Base-by-base conservation (phyloP, 2,329 filamentous ascomycete genomes). In the Rhynchosporium agropyri region DNA sequence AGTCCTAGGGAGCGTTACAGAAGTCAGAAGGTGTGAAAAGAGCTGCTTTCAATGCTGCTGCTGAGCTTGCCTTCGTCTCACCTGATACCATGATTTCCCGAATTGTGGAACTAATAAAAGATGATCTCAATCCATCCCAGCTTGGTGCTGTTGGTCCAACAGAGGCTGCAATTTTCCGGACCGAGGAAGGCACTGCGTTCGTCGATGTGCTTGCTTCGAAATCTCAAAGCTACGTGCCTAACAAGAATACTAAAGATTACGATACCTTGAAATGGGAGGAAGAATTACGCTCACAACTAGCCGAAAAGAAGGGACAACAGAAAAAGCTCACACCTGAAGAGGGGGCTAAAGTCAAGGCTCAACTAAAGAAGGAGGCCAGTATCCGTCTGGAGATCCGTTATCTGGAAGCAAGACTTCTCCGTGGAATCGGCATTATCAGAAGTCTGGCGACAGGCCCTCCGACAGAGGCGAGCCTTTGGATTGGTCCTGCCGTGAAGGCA, bases 261-360 rank as follows among this genome's bases (percentile, higher is more conserved):
- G 92, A 99, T 70, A 96, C 92, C 1, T 77, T 97, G 46, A 97
- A 97, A 76, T 99, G 96, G 95, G 95, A 99, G 76, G 90, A 94
- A 74, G 95, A 99, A 67, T 82, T 99, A 7, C 84, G 93, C 62
- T 83, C 86, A 45, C 92, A 97, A 71, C 78, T 99, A 46, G 92
- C 93, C n/a, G 84, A 91, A 74, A 99, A 98, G 80, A 97, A 94
- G 76, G 94, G 94, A 0, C 86, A 90, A 64, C 87, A 92, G 70
- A 94, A 92, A 79, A 99, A 97, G 77, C 85, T 98, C 9, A 95
- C 91, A 0, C 78, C 91, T 0, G 95, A 98, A 42, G 94, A 99
- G 72, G 89, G 89, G 68, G 85, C 89, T 36, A 98, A 97, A 76
- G 90, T 98, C 62, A 94, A 95, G 58, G 89, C 91, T 6, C 95